Conservation (phyloP, 2,329 filamentous ascomycete species). For the Phyllosticta paracitricarpa region DNA sequence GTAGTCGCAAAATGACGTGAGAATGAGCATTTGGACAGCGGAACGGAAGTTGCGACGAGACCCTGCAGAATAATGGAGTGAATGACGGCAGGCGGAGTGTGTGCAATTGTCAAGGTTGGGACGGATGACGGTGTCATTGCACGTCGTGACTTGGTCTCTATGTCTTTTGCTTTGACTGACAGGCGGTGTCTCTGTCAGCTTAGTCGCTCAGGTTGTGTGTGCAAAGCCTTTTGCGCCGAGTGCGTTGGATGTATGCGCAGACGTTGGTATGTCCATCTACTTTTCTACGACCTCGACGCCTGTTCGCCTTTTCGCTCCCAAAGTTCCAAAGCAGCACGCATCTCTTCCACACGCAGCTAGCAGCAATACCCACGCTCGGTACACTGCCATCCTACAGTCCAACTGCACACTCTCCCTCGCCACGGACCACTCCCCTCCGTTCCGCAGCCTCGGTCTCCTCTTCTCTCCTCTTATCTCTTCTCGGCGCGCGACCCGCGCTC, state of each 20-base stretch:
- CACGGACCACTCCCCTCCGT: background rate
- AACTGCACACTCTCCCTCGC: background rate
- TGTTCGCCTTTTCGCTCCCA: too few species aligned
- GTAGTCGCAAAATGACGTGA: background rate
- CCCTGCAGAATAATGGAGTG: background rate
- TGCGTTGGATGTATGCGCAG: too few species aligned
- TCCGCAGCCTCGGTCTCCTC: background rate
- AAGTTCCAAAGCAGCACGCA: too few species aligned
- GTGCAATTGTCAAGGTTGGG: background rate
- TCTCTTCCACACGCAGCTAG: too few species aligned
- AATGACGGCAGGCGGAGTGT: background rate
- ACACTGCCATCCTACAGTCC: too few species aligned
- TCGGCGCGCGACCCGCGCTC: too few species aligned
- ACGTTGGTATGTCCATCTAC: too few species aligned
- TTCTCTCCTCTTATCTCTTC: too few species aligned
- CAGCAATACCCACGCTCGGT: too few species aligned
- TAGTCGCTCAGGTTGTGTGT: too few species aligned
- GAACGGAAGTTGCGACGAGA: background rate
- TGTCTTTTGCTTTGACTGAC: background rate
- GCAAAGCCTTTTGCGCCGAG: too few species aligned
- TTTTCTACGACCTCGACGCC: too few species aligned
- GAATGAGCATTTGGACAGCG: background rate
- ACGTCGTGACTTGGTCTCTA: background rate
- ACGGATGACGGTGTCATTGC: background rate
- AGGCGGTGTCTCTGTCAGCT: background rate